Evolutionary conservation across 2,329 filamentous ascomycete genomes (phyloP).

Genomic region (Microdochium paspali): DNA sequence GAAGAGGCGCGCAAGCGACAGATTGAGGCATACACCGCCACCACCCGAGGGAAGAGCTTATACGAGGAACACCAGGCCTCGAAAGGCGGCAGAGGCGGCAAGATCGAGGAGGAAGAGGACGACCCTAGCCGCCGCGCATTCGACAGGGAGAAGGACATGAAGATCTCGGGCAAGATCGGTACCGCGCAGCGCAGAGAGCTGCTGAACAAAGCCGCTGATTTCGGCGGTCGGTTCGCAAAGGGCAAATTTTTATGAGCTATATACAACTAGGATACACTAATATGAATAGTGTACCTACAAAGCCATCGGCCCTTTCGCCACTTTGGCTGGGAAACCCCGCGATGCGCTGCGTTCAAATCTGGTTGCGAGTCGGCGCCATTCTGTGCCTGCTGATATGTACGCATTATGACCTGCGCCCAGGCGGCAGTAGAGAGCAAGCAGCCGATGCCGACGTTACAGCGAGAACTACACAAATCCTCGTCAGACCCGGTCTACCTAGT

Average conservation of each 20-base stretch:
- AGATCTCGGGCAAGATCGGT: conserved; percentile 60
- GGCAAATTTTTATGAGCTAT: conserved; percentile 57
- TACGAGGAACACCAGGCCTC: conserved; percentile 45
- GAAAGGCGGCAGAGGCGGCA: conserved; percentile 10
- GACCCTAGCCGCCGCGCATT: conserved; percentile 86
- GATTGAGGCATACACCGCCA: conserved; percentile 40
- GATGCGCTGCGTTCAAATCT: too few relatives aligned
- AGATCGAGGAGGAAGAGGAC: conserved; percentile 61
- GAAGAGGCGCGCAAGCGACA: conserved; percentile 44
- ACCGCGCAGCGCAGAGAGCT: conserved; percentile 68
- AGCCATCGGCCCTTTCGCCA: too few relatives aligned
- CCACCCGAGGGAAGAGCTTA: conserved; percentile 46
- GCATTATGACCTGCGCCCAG: too few relatives aligned
- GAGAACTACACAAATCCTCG: too few relatives aligned
- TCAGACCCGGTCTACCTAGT: too few relatives aligned
- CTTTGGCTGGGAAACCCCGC: too few relatives aligned
- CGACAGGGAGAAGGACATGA: conserved; percentile 92
- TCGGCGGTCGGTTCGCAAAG: conserved; percentile 71
- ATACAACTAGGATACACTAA: too few relatives aligned
- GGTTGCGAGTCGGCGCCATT: too few relatives aligned
- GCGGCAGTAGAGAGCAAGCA: too few relatives aligned
- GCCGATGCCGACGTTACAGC: too few relatives aligned
- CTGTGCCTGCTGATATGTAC: too few relatives aligned
- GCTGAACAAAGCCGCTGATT: conserved; percentile 69
- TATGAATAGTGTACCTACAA: too few relatives aligned